Evolutionary conservation across 164 flowering plant species (phyloP).

Genomic region (Buxus sempervirens): DNA sequence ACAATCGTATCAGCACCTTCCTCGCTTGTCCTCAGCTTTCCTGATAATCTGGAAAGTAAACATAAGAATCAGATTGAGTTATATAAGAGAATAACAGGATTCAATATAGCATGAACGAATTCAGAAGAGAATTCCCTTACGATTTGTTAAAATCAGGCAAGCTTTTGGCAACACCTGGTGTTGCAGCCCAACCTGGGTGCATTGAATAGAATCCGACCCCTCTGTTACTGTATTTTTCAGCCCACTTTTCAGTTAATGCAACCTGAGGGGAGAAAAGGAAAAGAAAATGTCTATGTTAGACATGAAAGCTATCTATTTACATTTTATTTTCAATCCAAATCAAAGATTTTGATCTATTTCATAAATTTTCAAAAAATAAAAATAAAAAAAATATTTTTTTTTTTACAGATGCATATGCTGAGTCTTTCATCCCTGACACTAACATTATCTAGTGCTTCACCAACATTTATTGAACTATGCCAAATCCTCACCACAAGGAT

Average conservation of each 20-base stretch:
- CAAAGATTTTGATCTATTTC: too few species aligned
- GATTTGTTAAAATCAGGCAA: slow-evolving; percentile 60
- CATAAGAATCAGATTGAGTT: neutral
- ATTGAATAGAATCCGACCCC: slow-evolving; percentile 88
- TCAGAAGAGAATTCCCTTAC: slow-evolving; percentile 28
- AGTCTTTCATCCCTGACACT: neutral
- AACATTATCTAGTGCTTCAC: too few species aligned
- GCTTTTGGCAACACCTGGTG: slow-evolving; percentile 83
- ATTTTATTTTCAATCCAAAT: too few species aligned
- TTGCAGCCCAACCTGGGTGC: slow-evolving; percentile 99
- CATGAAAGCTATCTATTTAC: too few species aligned
- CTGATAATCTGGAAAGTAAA: slow-evolving; percentile 47
- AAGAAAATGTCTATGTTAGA: neutral
- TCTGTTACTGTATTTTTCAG: slow-evolving; percentile 54
- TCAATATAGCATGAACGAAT: neutral
- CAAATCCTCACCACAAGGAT: too few species aligned
- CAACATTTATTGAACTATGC: too few species aligned
- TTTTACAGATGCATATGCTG: neutral
- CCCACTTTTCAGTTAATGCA: slow-evolving; percentile 90
- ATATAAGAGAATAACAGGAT: neutral
- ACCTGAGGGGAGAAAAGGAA: slow-evolving; percentile 44
- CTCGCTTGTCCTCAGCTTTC: slow-evolving; percentile 72
- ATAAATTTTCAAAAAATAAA: too few species aligned
- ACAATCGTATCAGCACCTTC: slow-evolving; percentile 88
- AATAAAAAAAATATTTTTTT: too few species aligned